Percentiles rank a stretch among this genome's conserved stretches.
Conservation (phyloP, 768 basidiomycete genomes). For the Chiua virens region DNA sequence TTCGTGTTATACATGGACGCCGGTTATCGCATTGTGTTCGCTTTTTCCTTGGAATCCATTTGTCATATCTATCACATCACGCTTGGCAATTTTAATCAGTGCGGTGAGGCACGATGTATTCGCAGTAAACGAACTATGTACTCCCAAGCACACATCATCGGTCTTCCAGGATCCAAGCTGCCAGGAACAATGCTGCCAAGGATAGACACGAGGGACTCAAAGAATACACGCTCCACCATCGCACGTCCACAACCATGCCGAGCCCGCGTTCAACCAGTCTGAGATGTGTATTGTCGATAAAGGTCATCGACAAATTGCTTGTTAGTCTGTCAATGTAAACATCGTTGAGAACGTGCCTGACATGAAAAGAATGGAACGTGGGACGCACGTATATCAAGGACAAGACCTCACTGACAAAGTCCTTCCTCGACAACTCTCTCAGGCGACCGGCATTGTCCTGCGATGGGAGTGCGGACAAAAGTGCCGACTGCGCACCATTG, state of each 20-base stretch:
- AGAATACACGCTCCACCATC: background rate
- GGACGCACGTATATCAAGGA: constrained; percentile 59
- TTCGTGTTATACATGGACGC: too few relatives aligned
- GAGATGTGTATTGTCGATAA: constrained; percentile 49
- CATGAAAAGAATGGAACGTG: background rate
- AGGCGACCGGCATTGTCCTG: constrained; percentile 19
- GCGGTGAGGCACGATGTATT: too few relatives aligned
- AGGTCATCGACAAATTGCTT: constrained; percentile 63
- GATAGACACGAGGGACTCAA: background rate
- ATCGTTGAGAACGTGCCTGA: background rate
- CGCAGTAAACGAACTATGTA: too few relatives aligned
- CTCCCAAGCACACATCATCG: too few relatives aligned
- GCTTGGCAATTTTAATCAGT: too few relatives aligned
- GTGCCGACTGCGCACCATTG: constrained; percentile 20
- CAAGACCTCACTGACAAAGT: constrained; percentile 59
- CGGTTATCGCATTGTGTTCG: too few relatives aligned
- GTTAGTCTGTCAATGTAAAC: constrained; percentile 52
- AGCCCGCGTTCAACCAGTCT: constrained; percentile 7
- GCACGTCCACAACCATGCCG: background rate
- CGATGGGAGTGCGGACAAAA: constrained; percentile 24
- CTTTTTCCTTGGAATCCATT: too few relatives aligned
- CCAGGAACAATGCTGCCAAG: constrained; percentile 1
- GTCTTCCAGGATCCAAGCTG: background rate
- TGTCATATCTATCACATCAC: too few relatives aligned
- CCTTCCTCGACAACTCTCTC: constrained; percentile 45